Evolutionary conservation across 2,329 filamentous ascomycete genomes (phyloP).

Genomic region (Ophiocordyceps polyrhachis-furcata): DNA sequence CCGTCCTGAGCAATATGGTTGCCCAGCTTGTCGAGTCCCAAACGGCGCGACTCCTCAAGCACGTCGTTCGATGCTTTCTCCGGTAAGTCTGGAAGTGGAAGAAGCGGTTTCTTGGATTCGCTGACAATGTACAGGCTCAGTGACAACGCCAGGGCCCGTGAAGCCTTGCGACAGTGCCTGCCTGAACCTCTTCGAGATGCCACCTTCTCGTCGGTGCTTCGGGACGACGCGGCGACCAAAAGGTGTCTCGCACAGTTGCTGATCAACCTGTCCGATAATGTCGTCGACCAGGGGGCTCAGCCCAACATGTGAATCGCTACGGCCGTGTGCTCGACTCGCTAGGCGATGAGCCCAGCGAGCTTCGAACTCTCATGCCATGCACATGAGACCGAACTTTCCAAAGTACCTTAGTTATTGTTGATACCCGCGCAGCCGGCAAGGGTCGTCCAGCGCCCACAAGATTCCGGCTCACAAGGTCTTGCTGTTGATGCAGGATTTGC

Average conservation of each 20-base stretch:
- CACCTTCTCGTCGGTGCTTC: constrained; percentile 88
- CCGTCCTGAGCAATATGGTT: constrained; percentile 97
- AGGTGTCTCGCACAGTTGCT: constrained; percentile 91
- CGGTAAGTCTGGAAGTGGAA: constrained; percentile 39
- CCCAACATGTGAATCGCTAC: constrained; percentile 13
- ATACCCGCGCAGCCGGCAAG: not conserved
- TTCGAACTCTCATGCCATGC: not conserved
- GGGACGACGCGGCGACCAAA: constrained; percentile 94
- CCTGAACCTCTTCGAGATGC: constrained; percentile 97
- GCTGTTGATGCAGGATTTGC: not conserved
- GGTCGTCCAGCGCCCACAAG: not conserved
- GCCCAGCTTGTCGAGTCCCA: constrained; percentile 94
- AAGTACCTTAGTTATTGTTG: not conserved
- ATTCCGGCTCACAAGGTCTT: not conserved
- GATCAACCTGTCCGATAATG: constrained; percentile 87
- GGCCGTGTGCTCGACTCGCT: not conserved
- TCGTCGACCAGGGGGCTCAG: constrained; percentile 31
- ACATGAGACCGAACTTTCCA: not conserved
- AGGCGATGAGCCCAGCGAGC: not conserved
- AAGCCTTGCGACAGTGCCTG: constrained; percentile 86
- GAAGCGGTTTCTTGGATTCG: not conserved
- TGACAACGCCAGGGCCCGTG: constrained; percentile 87
- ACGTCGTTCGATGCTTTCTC: constrained; percentile 92
- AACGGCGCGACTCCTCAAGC: constrained; percentile 86
- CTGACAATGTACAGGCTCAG: constrained; percentile 47